Evolutionary conservation across 1,284 basidiomycete genomes (phyloP), one percentile per base, ranked within the genome.

Genomic region (Ceratobasidium sp.): DNA sequence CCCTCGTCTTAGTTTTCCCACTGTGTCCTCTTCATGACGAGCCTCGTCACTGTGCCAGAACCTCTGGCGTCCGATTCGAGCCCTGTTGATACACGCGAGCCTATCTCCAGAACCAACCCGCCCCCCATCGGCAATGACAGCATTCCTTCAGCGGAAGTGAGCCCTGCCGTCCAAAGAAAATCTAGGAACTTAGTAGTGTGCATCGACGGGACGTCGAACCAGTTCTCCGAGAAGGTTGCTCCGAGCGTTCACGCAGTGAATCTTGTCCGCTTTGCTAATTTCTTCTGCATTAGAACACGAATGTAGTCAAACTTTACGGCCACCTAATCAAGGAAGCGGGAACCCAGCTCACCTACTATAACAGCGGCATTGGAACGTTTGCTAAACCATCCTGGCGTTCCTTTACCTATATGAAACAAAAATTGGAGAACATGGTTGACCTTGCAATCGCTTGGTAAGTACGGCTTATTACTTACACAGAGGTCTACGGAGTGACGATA

Each of bases 331-430:
- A 41, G 7, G 54, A 66, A 45, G 50, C 41, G 11, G 19, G 31
- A 22, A 24, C 48, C 4, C 64, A 76, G 45, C 54, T 76, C 19
- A 76, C 75, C 4, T 76, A 76, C 64, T 77, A 75, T 31, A 73
- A 75, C 47, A 75, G 76, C 56, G 76, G 74, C 19, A 57, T 75
- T 44, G 76, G 76, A 6, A 77, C 76, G 1, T 77, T 66, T 56
- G 69, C 75, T 1, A 56, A 56, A 14, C 74, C 74, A 1, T 57
- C 47, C n/a, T 72, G 63, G 60, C 17, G 27, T 8, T 75, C 76
- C 1, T 65, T 31, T 19, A 41, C 22, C 6, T 66, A 64, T 19
- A 14, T 29, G 8, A 69, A 66, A 24, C 67, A 74, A 24, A 27
- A 36, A 2, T 4, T 57, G 0, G 17, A 24, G 11, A 75, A 72